Evolutionary conservation across 2,329 filamentous ascomycete species (phyloP), one percentile per base, ranked within the genome.

Genomic region (Ceratocystis cacaofunesta): DNA sequence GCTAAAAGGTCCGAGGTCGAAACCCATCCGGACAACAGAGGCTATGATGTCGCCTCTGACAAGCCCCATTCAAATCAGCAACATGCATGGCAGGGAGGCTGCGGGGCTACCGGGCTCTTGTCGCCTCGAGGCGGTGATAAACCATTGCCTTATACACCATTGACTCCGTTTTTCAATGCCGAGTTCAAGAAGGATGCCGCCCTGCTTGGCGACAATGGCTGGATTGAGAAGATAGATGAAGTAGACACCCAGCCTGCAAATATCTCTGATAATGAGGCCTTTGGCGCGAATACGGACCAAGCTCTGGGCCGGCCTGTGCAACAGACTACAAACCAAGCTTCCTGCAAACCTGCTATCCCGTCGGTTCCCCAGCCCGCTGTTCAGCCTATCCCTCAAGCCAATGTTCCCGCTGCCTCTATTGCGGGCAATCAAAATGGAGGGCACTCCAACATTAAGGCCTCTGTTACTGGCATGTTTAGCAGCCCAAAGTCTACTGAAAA

Each of bases 171-270:
- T 62, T 77, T 79, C 63, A 73, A 74, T 36, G 75, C 77, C 1
- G 70, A 70, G 4, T 68, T 70, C 50, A 78, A 75, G 68, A 77
- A 72, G 61, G 76, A 76, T 46, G 84, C 84, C 74, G 78, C 74
- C 2, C 71, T 85, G 71, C 78, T 84, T 66, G 82, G 82, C 2
- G 73, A 79, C 2, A 78, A 81, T 61, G 82, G 82, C 25, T 85
- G 82, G 82, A 75, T 84, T 1, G 81, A 83, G 70, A 75, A 76
- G 17, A 78, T 75, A 1, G 72, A 72, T 5, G 66, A 66, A 12
- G 44, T 22, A 8, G 44, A 50, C 30, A 43, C 36, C 44, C 41
- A 57, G 25, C 5, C 8, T n/a, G 2, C 28, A 12, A 25, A 41
- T 22, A 7, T 25, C 36, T 28, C 22, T 12, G 32, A 28, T 8